A percentile compares a stretch with the other conserved stretches of the same genome.
Conservation (phyloP, 2,329 filamentous ascomycete species). For the Aspergillus fumigatiaffinis region DNA sequence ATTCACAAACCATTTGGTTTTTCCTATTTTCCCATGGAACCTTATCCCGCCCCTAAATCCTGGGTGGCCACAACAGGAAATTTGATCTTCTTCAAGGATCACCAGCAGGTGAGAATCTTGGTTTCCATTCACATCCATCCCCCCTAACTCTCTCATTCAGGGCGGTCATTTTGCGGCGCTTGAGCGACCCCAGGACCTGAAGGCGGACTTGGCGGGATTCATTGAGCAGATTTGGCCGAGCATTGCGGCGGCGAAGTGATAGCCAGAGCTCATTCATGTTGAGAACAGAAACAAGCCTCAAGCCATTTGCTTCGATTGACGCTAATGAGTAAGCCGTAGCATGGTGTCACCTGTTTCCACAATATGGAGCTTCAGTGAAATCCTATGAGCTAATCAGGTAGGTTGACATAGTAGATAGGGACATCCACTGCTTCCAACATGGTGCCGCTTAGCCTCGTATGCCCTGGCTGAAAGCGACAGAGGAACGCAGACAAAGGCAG, state of each 20-base stretch:
- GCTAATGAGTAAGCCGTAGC: background rate
- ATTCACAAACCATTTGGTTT: conserved; percentile 46
- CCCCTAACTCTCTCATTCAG: conserved; percentile 11
- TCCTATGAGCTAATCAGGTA: background rate
- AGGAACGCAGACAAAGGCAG: background rate
- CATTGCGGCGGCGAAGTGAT: background rate
- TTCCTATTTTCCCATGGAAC: conserved; percentile 44
- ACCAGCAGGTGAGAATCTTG: conserved; percentile 27
- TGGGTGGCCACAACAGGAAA: conserved; percentile 36
- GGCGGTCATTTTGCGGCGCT: conserved; percentile 54
- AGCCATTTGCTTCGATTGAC: background rate
- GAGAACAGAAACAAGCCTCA: background rate
- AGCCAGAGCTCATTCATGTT: background rate
- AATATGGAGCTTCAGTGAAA: too few species aligned
- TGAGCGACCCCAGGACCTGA: conserved; percentile 41
- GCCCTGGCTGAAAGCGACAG: background rate
- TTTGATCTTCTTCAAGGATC: conserved; percentile 35
- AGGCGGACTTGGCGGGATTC: conserved; percentile 41
- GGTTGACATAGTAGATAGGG: background rate
- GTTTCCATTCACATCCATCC: background rate
- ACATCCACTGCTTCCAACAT: background rate
- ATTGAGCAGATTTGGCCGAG: conserved; percentile 27
- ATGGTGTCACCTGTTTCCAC: background rate
- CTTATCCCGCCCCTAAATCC: conserved; percentile 37
- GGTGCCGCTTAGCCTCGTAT: background rate